Evolutionary conservation across 257 asterid species (phyloP).

Genomic region (Gentiana dahurica): DNA sequence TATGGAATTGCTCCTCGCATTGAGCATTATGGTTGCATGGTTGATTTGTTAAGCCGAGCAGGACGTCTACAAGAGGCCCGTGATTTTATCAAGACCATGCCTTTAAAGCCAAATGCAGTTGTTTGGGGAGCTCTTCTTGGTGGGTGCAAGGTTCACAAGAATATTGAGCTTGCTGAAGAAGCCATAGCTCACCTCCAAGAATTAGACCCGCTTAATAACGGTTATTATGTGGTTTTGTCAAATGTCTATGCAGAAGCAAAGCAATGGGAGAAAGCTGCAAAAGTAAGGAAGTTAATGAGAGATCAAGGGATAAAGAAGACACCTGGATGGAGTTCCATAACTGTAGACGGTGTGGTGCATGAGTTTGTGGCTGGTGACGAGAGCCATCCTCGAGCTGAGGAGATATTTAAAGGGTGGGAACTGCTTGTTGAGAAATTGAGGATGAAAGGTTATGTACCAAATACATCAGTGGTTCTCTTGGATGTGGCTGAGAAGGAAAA

Average conservation of each 20-base stretch:
- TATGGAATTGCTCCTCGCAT: constrained; percentile 34
- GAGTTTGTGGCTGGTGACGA: constrained; percentile 70
- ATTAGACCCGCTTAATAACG: constrained; percentile 45
- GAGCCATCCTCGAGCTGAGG: constrained; percentile 36
- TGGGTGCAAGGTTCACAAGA: constrained; percentile 54
- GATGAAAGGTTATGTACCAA: constrained; percentile 49
- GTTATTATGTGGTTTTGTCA: constrained; percentile 47
- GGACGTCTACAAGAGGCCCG: constrained; percentile 55
- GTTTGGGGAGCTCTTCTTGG: constrained; percentile 78
- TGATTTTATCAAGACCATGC: constrained; percentile 38
- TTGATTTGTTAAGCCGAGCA: constrained; percentile 57
- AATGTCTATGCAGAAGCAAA: constrained; percentile 39
- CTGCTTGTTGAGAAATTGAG: constrained; percentile 25
- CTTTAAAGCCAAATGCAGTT: constrained; percentile 40
- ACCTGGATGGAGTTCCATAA: constrained; percentile 36
- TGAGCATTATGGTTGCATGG: constrained; percentile 78
- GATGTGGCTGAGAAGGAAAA: constrained; percentile 47
- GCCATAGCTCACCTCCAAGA: constrained; percentile 30
- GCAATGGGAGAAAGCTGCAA: constrained; percentile 39
- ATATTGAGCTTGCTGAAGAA: constrained; percentile 47
- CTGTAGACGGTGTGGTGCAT: constrained; percentile 33
- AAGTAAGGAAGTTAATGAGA: constrained; percentile 43
- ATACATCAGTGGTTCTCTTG: constrained; percentile 38
- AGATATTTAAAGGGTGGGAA: constrained; percentile 31
- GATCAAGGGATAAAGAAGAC: constrained; percentile 41